These are phyloP conservation scores for Cyclotella kingstonii DNA, from an alignment of 108 stramenopile genomes.

Conservation along the genomic window DNA sequence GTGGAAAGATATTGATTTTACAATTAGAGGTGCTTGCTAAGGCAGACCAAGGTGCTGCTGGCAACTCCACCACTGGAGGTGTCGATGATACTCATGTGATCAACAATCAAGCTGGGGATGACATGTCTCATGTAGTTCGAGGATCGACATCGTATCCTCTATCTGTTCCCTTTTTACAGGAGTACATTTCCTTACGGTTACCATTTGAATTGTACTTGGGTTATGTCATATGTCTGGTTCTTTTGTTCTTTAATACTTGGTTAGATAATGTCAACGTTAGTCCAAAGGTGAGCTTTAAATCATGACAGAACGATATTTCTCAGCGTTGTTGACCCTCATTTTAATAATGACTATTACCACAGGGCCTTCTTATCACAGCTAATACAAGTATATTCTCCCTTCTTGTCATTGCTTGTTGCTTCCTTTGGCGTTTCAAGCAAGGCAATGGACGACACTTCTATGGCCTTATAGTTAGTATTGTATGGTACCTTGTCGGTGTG, in stretches of 20 bases:
- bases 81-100: neutral
- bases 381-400: constrained; percentile 1
- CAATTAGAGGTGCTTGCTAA: constrained; percentile 8
- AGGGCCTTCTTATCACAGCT: constrained; percentile 2
- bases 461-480: neutral
- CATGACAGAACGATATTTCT: neutral
- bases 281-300: constrained; percentile 6
- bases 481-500: constrained; percentile 17
- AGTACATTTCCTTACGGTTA: constrained; percentile 16
- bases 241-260: constrained; percentile 18
- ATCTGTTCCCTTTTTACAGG: neutral
- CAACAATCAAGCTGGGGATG: neutral
- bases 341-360: neutral
- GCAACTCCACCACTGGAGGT: too few relatives aligned
- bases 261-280: constrained; percentile 4
- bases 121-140: neutral
- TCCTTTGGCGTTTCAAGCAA: constrained; percentile 7
- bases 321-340: neutral
- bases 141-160: constrained; percentile 5
- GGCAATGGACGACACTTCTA: constrained; percentile 13
- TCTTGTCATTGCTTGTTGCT: neutral
- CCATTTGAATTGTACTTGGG: constrained; percentile 28
- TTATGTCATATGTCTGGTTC: neutral
- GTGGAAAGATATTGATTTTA: neutral
- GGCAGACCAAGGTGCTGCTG: neutral